Base-by-base conservation (phyloP, 1,284 basidiomycete species). In the Dichomitus squalens region DNA sequence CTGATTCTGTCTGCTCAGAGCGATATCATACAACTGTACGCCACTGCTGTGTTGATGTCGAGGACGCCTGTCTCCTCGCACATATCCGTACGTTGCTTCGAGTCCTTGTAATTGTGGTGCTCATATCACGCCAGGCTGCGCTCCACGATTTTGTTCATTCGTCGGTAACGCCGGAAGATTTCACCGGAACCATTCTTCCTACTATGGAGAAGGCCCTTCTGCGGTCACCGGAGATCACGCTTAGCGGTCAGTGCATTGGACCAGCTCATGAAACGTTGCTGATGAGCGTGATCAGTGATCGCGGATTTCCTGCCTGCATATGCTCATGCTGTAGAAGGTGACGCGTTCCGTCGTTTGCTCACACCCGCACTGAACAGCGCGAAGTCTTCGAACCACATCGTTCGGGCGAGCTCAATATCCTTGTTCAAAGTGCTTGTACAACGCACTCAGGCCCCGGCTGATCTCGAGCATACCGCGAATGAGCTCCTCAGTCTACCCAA, bases 401-500 rank as follows among this genome's bases (percentile, higher is more conserved):
- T 88, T 2, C 85, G 94, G 27, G 59, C 76, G 0, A 82, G 83
- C 57, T 80, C 90, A 0, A 72, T 86, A 31, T 69, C 75, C 0
- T 76, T 96, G 5, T 90, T 94, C 76, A 76, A 78, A 51, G 78
- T 82, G 7, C 65, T 92, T 46, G 67, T 85, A 4, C 57, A 70
- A 25, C 75, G 74, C 25, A 68, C 67, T 29, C 64, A 59, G 8
- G 63, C 72, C 16, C 63, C 73, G 4, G 68, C 74, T 14, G 71
- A 76, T 63, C 53, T 75, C 11, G 78, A 80, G 53, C 64, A 80
- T 3, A 80, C 82, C 4, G 81, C 84, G 2, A 73, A 78, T 9
- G 92, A 95, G 62, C 73, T 95, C 1, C 76, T 95, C 12, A 75
- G 77, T 14, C 79, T 93, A 0, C 90, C 93, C 4, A 88, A 90